Evolutionary conservation across 1,284 basidiomycete species (phyloP).

Genomic region (Marasmius fiardii): DNA sequence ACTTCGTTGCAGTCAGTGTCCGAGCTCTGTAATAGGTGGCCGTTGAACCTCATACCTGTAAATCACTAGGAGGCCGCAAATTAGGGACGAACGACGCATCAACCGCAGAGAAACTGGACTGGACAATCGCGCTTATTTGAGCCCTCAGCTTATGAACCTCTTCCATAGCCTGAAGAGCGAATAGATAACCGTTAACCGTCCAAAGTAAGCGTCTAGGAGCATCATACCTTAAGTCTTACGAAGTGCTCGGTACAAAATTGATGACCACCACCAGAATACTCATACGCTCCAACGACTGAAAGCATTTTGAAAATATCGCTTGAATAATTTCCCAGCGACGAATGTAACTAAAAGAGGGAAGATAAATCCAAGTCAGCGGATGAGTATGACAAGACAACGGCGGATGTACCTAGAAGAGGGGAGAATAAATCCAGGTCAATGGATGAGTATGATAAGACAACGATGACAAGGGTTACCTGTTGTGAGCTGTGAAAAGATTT

Average conservation of each 20-base stretch:
- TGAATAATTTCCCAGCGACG: constrained; percentile 76
- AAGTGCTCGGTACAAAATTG: constrained; percentile 90
- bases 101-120: constrained; percentile 61
- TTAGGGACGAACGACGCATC: constrained; percentile 58
- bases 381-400: constrained; percentile 40
- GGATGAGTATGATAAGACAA: neutral
- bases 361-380: constrained; percentile 5
- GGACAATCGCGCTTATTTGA: constrained; percentile 85
- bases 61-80: constrained; percentile 68
- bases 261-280: constrained; percentile 79
- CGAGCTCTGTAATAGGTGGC: neutral
- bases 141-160: constrained; percentile 97
- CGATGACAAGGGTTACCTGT: constrained; percentile 49
- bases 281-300: constrained; percentile 94
- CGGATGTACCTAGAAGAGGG: constrained; percentile 58
- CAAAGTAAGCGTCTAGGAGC: neutral
- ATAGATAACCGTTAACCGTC: neutral
- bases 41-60: constrained; percentile 52
- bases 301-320: constrained; percentile 91
- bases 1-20: constrained; percentile 37
- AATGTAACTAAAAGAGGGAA: constrained; percentile 53
- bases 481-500: constrained; percentile 81
- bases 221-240: constrained; percentile 80
- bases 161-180: constrained; percentile 81
- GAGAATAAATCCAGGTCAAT: constrained; percentile 4